Base-by-base conservation (phyloP, 768 basidiomycete species). In the Tulasnella sp. region DNA sequence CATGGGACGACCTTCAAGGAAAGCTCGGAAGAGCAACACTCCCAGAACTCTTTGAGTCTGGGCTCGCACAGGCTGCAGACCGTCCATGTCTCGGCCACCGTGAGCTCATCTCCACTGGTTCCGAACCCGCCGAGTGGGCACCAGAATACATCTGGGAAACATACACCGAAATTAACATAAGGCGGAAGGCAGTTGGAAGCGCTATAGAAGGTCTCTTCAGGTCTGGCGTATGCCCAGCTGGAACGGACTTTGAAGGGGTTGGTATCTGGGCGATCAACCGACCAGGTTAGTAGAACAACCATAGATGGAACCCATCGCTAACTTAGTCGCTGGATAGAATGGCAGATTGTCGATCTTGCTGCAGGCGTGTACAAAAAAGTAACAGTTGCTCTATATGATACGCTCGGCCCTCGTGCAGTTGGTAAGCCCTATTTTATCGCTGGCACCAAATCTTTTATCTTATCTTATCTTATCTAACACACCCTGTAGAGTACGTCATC, bases 221-320 rank as follows among this genome's bases (percentile, higher is more conserved):
- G 60, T 76, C 73, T 19, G 85, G 83, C 3, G 73, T 73, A 49
- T 70, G 84, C 29, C 79, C 80, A 22, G 80, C 81, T 22, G 61
- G 49, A 25, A 45, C 15, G 5, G 60, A 59, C 31, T 68, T 82
- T 53, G 75, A 81, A 60, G 84, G 83, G 2, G 87, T 92, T 52
- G 92, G 91, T 4, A 79, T 92, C 45, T 94, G 87, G 88, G 81
- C 83, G 45, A 73, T 74, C 51, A 92, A 92, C 68, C 74, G 85
- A 65, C 88, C 91, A 53, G 87, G 88, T 86, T 29, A 42, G 45
- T 48, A n/a, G 27, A 4, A 41, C 22, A 4, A 45, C 17, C 25
- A 21, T 3, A 17, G 31, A 17, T 49, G 19, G 22, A 11, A 43
- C 67, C 69, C 17, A 61, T 72, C 17, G 71, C 70, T 70, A 63